Evolutionary conservation across 176 grass and related monocot genomes (phyloP), one percentile per base, ranked within the genome.

Genomic region (Miscanthus lutarioriparius): DNA sequence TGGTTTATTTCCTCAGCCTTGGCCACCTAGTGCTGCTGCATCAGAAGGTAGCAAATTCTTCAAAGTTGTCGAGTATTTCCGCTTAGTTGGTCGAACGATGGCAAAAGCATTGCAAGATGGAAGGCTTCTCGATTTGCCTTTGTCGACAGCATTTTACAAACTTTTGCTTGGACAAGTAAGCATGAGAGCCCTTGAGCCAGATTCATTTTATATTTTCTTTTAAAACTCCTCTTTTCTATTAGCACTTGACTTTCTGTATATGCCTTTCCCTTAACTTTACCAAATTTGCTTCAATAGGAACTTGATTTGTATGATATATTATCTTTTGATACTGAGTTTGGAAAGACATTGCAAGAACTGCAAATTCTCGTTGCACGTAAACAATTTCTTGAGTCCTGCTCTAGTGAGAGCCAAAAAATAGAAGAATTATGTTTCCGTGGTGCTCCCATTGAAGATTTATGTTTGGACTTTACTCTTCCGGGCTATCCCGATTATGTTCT

Each of bases 21-120:
- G 90, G 90, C 82, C 92, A 53, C 84, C 82, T 79, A 86, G 30
- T 89, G 36, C 71, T 80, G 78, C 67, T 88, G 75, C 77, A 44
- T 90, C 92, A 49, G 92, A 92, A 76, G 90, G 90, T 78, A 91
- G 84, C 56, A 89, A 81, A 86, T 88, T 97, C 44, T 87, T 45
- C 72, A 97, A 92, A 81, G 95, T 88, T 26, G 2, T 94, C 3
- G 95, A 97, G 33, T 81, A 97, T 92, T 97, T 94, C 75, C 80
- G 90, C 9, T 86, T 97, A 61, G 64, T 92, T 84, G 95, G 95
- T 53, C 86, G 75, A 77, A 82, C 87, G 26, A 91, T 92, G 90
- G 95, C 95, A 43, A 97, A 97, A 92, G 95, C 86, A 43, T 84
- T 97, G 86, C 95, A 97, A 85, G 95, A 97, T 91, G 95, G 95